phyloP scores from a whole-genome alignment of 108 stramenopile species.

The Bacterosira constricta region DNA sequence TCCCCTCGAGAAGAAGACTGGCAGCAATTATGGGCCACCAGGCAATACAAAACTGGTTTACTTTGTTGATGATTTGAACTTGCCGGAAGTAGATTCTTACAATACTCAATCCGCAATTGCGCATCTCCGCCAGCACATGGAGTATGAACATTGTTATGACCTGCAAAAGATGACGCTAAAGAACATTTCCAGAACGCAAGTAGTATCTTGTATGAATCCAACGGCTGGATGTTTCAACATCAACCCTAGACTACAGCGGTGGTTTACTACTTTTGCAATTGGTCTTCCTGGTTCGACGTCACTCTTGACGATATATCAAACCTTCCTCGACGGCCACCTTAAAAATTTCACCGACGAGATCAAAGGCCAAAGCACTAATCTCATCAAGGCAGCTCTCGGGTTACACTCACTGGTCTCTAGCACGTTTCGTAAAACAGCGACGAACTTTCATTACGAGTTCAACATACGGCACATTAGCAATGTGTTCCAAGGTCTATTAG shows the following conservation, averaged over 20 bases:
- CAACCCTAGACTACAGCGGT: conserved; percentile 63
- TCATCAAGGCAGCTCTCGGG: conserved; percentile 59
- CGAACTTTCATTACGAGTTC: conserved; percentile 85
- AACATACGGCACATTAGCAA: conserved; percentile 74
- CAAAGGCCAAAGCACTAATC: conserved; percentile 34
- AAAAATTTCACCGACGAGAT: conserved; percentile 35
- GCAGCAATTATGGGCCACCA: conserved; percentile 57
- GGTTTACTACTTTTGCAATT: conserved; percentile 62
- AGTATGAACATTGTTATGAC: conserved; percentile 78
- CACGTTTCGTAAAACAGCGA: conserved; percentile 70
- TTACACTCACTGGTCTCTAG: conserved; percentile 48
- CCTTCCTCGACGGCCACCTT: conserved; percentile 72
- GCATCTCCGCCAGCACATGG: conserved; percentile 77
- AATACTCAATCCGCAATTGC: conserved; percentile 78
- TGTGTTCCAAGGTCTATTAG: conserved; percentile 76
- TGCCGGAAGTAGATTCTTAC: conserved; percentile 76
- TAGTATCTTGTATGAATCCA: conserved; percentile 70
- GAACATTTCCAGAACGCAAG: conserved; percentile 56
- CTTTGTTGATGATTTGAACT: conserved; percentile 80
- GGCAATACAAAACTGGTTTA: conserved; percentile 63
- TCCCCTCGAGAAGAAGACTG: conserved; percentile 59
- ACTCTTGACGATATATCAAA: conserved; percentile 67
- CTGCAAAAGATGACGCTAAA: conserved; percentile 51
- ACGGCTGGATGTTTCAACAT: conserved; percentile 63
- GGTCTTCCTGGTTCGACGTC: conserved; percentile 54